Conservation (phyloP, 768 basidiomycete species). For the Phylloporus scabripes region DNA sequence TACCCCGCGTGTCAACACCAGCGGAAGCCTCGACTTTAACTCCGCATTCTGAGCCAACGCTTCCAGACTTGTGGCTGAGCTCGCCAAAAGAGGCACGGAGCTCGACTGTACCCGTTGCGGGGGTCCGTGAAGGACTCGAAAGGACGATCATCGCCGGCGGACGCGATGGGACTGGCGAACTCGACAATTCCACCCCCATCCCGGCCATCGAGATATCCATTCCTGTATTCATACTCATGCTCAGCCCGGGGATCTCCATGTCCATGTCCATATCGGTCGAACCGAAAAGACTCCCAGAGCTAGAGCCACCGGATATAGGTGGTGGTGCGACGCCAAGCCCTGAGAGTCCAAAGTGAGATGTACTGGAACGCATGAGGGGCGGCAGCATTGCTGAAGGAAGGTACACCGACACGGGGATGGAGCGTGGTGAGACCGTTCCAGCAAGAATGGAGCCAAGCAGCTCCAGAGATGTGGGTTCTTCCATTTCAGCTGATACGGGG, state of each 20-base stretch:
- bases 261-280: slow-evolving; percentile 31
- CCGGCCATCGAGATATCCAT: slow-evolving; percentile 30
- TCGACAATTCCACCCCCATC: slow-evolving; percentile 28
- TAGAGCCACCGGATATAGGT: slow-evolving; percentile 20
- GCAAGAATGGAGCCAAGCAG: slow-evolving; percentile 61
- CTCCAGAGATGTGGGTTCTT: slow-evolving; percentile 40
- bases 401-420: slow-evolving; percentile 68
- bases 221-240: slow-evolving; percentile 30
- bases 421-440: slow-evolving; percentile 37
- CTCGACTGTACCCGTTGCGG: slow-evolving; percentile 60
- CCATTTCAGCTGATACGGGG: slow-evolving; percentile 23
- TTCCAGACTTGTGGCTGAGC: slow-evolving; percentile 8
- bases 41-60: slow-evolving; percentile 16
- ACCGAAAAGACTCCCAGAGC: slow-evolving; percentile 27
- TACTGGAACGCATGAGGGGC: slow-evolving; percentile 13
- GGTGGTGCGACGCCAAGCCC: slow-evolving; percentile 24
- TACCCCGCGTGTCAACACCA: slow-evolving; percentile 45
- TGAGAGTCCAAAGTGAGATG: slow-evolving; percentile 26
- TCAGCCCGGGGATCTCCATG: slow-evolving; percentile 33
- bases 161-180: slow-evolving; percentile 31
- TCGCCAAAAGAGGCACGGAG: slow-evolving; percentile 62
- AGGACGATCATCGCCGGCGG: slow-evolving; percentile 55
- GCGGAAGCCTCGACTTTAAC: slow-evolving; percentile 24
- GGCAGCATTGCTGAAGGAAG: slow-evolving; percentile 40
- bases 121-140: slow-evolving; percentile 59